Percentiles rank a stretch among this genome's conserved stretches.
phyloP scores from a whole-genome alignment of 2,329 filamentous ascomycete genomes.

The Tolypocladium tundrense region DNA sequence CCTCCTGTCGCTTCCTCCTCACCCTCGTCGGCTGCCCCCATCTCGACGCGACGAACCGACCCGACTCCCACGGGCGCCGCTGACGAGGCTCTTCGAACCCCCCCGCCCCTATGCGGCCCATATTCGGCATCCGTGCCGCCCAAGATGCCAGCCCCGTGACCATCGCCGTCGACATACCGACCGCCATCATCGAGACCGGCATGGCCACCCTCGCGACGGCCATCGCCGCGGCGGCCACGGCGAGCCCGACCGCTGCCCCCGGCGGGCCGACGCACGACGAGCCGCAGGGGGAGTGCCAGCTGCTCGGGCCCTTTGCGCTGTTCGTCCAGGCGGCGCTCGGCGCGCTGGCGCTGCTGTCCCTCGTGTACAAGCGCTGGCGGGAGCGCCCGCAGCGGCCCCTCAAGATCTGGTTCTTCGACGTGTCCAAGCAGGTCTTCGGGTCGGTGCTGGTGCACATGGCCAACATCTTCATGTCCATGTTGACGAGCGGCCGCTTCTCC shows the following conservation, averaged over 20 bases:
- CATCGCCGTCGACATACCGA: constrained; percentile 9
- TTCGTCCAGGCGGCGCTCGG: constrained; percentile 84
- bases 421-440: constrained; percentile 92
- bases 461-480: constrained; percentile 93
- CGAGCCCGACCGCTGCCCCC: constrained; percentile 15
- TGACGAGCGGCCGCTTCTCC: constrained; percentile 76
- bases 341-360: constrained; percentile 66
- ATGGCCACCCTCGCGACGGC: constrained; percentile 7
- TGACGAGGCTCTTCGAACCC: background rate
- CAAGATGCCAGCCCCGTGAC: background rate
- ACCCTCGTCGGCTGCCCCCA: background rate
- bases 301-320: constrained; percentile 85
- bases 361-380: constrained; percentile 89
- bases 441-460: constrained; percentile 83
- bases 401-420: constrained; percentile 98
- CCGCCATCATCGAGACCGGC: constrained; percentile 1
- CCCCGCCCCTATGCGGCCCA: background rate
- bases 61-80: background rate
- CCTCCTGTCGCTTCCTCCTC: background rate
- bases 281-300: constrained; percentile 65
- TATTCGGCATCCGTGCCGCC: background rate
- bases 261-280: constrained; percentile 22
- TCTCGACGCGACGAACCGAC: background rate
- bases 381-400: constrained; percentile 85
- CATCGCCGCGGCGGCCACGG: constrained; percentile 16